phyloP scores from a whole-genome alignment of 768 basidiomycete genomes.

The Mycena rosella region DNA sequence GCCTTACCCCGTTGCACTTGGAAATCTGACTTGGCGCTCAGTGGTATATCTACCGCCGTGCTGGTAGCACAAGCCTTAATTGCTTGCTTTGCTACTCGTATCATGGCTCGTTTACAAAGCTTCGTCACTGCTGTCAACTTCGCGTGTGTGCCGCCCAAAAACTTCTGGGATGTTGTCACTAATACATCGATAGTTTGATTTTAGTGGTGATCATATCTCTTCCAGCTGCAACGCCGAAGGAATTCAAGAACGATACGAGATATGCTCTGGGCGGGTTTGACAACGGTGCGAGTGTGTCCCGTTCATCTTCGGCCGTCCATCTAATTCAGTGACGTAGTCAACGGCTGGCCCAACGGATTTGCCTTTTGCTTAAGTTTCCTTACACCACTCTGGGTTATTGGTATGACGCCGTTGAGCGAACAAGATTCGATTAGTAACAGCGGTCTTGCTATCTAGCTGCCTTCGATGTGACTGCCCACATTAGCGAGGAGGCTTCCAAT shows the following conservation, averaged over 20 bases:
- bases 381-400: constrained; percentile 53
- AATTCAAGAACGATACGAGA: constrained; percentile 50
- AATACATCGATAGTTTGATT: constrained; percentile 36
- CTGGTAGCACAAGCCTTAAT: constrained; percentile 59
- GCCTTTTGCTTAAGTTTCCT: constrained; percentile 49
- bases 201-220: constrained; percentile 53
- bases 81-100: neutral
- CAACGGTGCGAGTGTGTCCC: constrained; percentile 43
- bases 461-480: constrained; percentile 60
- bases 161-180: constrained; percentile 7
- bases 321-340: constrained; percentile 49
- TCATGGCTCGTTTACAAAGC: constrained; percentile 63
- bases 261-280: constrained; percentile 53
- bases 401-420: constrained; percentile 32
- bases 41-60: constrained; percentile 64
- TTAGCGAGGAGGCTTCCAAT: constrained; percentile 67
- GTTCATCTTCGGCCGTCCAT: constrained; percentile 7
- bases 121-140: constrained; percentile 60
- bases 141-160: constrained; percentile 38
- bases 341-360: constrained; percentile 54
- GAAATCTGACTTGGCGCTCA: constrained; percentile 37
- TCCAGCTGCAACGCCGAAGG: constrained; percentile 51
- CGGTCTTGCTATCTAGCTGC: constrained; percentile 16
- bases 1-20: constrained; percentile 13
- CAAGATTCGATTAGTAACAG: neutral